Conservation (phyloP, 805 yeast genomes). For the Millerozyma miso region DNA sequence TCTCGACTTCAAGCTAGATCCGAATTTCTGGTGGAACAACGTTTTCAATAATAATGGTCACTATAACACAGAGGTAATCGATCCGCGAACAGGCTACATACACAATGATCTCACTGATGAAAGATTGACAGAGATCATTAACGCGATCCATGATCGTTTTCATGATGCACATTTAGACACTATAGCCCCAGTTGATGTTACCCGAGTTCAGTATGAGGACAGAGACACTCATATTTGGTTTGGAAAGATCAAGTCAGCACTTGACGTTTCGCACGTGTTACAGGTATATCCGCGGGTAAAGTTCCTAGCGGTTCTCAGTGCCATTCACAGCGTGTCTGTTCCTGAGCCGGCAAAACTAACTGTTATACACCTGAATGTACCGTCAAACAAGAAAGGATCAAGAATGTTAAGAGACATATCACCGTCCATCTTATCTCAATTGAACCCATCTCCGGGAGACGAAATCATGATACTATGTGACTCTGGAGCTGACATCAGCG, state of each 20-base stretch:
- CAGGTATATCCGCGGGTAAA: conserved; percentile 4
- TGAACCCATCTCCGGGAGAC: neutral
- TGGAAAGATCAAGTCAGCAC: conserved; percentile 20
- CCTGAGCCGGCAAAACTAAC: conserved; percentile 4
- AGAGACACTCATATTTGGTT: conserved; percentile 23
- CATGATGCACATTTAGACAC: conserved; percentile 1
- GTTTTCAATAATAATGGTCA: conserved; percentile 9
- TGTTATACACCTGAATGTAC: conserved; percentile 15
- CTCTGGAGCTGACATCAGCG: conserved; percentile 61
- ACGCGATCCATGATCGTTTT: conserved; percentile 3
- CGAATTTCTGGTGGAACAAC: conserved; percentile 53
- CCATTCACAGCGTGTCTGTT: conserved; percentile 8
- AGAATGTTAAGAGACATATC: conserved; percentile 50
- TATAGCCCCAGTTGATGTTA: conserved; percentile 7
- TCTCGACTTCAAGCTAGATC: conserved; percentile 43
- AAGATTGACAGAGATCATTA: conserved; percentile 17
- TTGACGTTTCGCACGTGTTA: conserved; percentile 8
- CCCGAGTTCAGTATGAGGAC: conserved; percentile 8
- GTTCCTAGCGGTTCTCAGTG: conserved; percentile 23
- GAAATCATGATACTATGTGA: conserved; percentile 52
- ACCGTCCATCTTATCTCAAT: conserved; percentile 34
- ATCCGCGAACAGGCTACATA: conserved; percentile 17
- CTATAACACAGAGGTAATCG: conserved; percentile 12
- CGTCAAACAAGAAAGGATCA: conserved; percentile 59
- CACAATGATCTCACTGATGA: conserved; percentile 19